Evolutionary conservation across 129 eudicot genomes (phyloP).

Genomic region (Artemisia argyi): DNA sequence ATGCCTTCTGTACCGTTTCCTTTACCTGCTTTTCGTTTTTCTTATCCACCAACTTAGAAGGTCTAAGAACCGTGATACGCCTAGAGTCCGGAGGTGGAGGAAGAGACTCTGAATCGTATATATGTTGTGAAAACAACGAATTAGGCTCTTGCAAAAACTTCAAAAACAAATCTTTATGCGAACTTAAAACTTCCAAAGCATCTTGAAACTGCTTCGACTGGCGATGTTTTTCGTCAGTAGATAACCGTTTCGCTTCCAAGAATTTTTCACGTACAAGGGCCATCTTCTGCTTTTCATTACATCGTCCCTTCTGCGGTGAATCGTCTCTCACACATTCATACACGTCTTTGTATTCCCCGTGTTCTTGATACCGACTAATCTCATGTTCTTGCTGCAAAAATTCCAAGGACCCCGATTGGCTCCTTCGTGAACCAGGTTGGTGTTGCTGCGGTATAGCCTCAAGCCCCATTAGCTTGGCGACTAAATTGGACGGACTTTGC

Average conservation of each 20-base stretch:
- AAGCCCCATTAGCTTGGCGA: constrained; percentile 93
- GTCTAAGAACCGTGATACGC: constrained; percentile 89
- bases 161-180: constrained; percentile 77
- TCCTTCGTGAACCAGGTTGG: constrained; percentile 42
- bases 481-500: constrained; percentile 74
- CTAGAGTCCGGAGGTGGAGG: constrained; percentile 71
- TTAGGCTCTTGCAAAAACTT: constrained; percentile 87
- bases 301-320: constrained; percentile 57
- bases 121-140: constrained; percentile 62
- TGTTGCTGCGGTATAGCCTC: constrained; percentile 62
- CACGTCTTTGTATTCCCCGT: constrained; percentile 63
- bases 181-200: constrained; percentile 81
- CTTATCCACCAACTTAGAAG: constrained; percentile 62
- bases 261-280: constrained; percentile 83
- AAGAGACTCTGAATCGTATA: constrained; percentile 39
- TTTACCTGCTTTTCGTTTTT: constrained; percentile 28
- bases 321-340: constrained; percentile 63
- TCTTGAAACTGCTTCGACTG: constrained; percentile 93
- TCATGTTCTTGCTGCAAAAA: constrained; percentile 58
- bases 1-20: constrained; percentile 22
- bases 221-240: constrained; percentile 79
- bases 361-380: constrained; percentile 40
- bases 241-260: constrained; percentile 78
- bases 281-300: constrained; percentile 48
- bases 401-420: constrained; percentile 47